phyloP scores from a whole-genome alignment of 768 basidiomycete species.

The Mycena galericulata region DNA sequence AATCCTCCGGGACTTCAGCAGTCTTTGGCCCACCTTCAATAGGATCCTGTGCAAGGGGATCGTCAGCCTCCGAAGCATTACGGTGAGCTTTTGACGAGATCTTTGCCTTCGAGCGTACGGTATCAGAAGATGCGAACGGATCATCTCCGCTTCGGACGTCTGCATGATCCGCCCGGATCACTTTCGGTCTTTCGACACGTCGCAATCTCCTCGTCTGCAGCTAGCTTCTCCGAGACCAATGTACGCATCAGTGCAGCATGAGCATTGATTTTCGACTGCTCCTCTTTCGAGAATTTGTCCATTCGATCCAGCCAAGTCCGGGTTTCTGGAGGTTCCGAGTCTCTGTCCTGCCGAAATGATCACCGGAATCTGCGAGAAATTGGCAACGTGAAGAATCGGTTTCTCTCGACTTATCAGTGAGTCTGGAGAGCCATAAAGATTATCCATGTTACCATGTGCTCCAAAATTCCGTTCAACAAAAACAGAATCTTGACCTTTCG shows the following conservation, averaged over 20 bases:
- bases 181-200: background rate
- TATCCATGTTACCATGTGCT: slow-evolving; percentile 3
- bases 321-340: slow-evolving; percentile 22
- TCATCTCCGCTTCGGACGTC: background rate
- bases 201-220: background rate
- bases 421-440: slow-evolving; percentile 26
- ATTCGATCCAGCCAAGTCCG: slow-evolving; percentile 28
- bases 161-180: too few species aligned
- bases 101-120: background rate
- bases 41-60: background rate
- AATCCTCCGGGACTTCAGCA: background rate
- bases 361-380: slow-evolving; percentile 8
- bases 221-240: background rate
- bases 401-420: slow-evolving; percentile 15
- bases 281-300: background rate
- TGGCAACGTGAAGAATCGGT: background rate
- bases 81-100: background rate
- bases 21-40: too few species aligned
- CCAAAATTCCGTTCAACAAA: slow-evolving; percentile 30
- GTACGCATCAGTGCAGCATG: background rate
- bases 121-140: background rate
- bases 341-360: slow-evolving; percentile 24
- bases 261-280: background rate
- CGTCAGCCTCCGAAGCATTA: background rate
- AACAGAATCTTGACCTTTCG: slow-evolving; percentile 1